Base-by-base conservation (phyloP, 768 basidiomycete genomes). In the Amanita muscaria region DNA sequence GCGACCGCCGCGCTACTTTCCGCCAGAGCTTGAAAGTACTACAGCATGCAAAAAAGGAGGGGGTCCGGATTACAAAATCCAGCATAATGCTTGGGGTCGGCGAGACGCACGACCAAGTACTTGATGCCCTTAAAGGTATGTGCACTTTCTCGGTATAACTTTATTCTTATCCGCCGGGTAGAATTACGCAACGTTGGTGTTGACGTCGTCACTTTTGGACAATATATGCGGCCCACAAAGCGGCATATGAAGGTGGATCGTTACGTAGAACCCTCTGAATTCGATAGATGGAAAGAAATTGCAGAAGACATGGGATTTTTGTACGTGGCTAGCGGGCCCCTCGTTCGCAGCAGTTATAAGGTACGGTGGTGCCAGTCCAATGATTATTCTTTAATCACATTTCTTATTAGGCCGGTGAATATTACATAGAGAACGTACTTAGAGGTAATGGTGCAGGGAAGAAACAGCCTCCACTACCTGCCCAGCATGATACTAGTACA, bases 381-480 rank as follows among this genome's bases (percentile, higher is more conserved):
- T 34, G n/a, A 23, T 21, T 10, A 8, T 40, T 41, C n/a, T n/a
- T n/a, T n/a, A n/a, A n/a, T n/a, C n/a, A n/a, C n/a, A n/a, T n/a
- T n/a, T n/a, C n/a, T n/a, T n/a, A n/a, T n/a, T n/a, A 94, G 91
- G 92, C 92, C n/a, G 92, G 92, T 19, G 92, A 97, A 59, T 94
- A 78, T 60, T 97, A 84, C 65, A 88, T 97, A 30, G 89, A 92
- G 64, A 94, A 93, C 55, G 84, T 94, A 3, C 64, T 91, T 48
- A 76, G 74, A 49, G 77, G 76, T 9, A 84, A 79, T 56, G 71
- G 62, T 4, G 56, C 51, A 8, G 67, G 73, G 53, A 73, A 65
- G 49, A 49, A 66, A 3, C 57, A 60, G 36, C 15, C 9, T 14
- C 22, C 37, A 5, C 8, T 15, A 48, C 59, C 53, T 6, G 53